Conservation (phyloP, 345 rosid genomes). For the Eucalyptus microcorys region DNA sequence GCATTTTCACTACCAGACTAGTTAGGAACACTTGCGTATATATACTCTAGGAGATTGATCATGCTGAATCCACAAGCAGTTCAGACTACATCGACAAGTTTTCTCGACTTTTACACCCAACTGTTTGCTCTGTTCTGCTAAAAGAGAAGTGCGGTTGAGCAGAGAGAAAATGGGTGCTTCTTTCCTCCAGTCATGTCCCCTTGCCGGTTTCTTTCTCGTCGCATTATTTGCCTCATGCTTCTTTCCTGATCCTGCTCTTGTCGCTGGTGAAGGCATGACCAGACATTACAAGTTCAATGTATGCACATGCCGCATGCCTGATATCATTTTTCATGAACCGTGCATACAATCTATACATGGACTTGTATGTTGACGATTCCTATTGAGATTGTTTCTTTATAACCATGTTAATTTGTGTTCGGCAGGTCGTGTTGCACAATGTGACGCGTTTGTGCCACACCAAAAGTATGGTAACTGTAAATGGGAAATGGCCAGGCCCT, state of each 20-base stretch:
- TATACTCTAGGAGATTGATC: neutral
- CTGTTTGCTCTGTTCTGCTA: neutral
- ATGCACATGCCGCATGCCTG: neutral
- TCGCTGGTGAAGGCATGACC: conserved; percentile 26
- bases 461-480: conserved; percentile 45
- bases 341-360: neutral
- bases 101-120: neutral
- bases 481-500: conserved; percentile 56
- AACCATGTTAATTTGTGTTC: neutral
- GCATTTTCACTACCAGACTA: neutral
- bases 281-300: conserved; percentile 72
- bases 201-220: neutral
- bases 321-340: neutral
- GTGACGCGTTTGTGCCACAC: conserved; percentile 39
- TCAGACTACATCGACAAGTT: neutral
- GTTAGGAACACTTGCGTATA: neutral
- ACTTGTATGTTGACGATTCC: neutral
- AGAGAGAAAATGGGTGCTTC: neutral
- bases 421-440: conserved; percentile 28
- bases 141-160: neutral
- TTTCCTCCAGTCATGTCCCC: neutral
- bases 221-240: conserved; percentile 1
- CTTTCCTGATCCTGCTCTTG: conserved; percentile 20
- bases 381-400: neutral
- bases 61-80: neutral